Evolutionary conservation across 2,329 filamentous ascomycete species (phyloP).

Genomic region (Aspergillus felis): DNA sequence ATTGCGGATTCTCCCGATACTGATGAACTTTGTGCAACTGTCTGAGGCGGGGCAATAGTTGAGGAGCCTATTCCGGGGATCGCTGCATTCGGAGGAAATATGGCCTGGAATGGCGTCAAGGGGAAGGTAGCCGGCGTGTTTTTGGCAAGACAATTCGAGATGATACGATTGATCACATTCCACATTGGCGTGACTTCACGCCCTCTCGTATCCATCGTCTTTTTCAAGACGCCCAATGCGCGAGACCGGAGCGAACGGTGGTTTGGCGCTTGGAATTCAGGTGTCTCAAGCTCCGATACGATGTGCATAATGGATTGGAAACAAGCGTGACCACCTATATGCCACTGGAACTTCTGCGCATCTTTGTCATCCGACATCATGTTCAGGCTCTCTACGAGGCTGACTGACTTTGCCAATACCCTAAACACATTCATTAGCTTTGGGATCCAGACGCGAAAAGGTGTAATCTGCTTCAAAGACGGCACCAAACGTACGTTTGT

Average conservation of each 20-base stretch:
- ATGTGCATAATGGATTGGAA: slow-evolving; percentile 13
- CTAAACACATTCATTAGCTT: neutral
- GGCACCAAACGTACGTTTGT: slow-evolving; percentile 1
- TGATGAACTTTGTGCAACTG: neutral
- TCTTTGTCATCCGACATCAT: slow-evolving; percentile 6
- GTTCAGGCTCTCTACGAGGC: slow-evolving; percentile 9
- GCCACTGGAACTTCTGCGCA: slow-evolving; percentile 8
- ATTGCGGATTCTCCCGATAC: neutral
- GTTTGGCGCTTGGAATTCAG: slow-evolving; percentile 4
- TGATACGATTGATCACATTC: slow-evolving; percentile 4
- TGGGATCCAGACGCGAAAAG: neutral
- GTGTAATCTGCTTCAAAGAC: neutral
- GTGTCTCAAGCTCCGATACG: slow-evolving; percentile 6
- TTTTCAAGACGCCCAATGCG: neutral
- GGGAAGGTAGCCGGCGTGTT: neutral
- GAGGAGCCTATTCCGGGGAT: no score
- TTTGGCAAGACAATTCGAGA: slow-evolving; percentile 1
- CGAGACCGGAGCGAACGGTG: slow-evolving; percentile 2
- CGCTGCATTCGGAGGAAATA: no score
- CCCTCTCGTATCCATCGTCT: neutral
- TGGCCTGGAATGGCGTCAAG: neutral
- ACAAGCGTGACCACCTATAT: slow-evolving; percentile 7
- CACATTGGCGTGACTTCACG: neutral
- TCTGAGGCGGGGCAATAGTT: neutral
- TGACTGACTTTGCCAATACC: slow-evolving; percentile 8